phyloP scores from a whole-genome alignment of 2,329 filamentous ascomycete genomes.

The Thielaviopsis musarum region DNA sequence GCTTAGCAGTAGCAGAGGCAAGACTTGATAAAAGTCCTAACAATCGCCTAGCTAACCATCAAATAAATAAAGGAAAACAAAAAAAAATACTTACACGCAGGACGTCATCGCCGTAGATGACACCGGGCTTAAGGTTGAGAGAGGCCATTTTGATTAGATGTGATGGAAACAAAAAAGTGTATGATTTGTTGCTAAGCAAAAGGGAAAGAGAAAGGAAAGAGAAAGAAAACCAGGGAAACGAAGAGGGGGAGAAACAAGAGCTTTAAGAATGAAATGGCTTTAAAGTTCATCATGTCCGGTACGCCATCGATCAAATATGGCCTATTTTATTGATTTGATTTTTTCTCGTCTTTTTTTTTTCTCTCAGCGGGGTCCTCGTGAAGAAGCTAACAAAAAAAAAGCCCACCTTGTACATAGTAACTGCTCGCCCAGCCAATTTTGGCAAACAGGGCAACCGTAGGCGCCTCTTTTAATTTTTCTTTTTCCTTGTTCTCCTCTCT shows the following conservation, averaged over 20 bases:
- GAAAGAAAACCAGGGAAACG: background rate
- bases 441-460: constrained; percentile 8
- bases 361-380: background rate
- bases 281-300: background rate
- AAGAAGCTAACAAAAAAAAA: background rate
- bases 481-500: background rate
- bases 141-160: constrained; percentile 19
- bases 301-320: background rate
- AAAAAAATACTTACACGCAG: constrained; percentile 17
- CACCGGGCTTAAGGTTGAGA: constrained; percentile 34
- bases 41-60: background rate
- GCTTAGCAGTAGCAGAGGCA: background rate
- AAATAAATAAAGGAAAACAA: background rate
- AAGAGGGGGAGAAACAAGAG: background rate
- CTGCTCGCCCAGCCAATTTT: background rate
- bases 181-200: constrained; percentile 1
- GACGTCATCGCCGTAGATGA: constrained; percentile 38
- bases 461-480: constrained; percentile 2
- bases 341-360: background rate
- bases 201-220: constrained; percentile 2
- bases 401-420: background rate
- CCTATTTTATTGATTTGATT: background rate
- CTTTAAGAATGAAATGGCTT: background rate
- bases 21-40: background rate
- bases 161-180: constrained; percentile 5